Base-by-base conservation (phyloP, 495 filamentous ascomycete species). In the Aspergillus carlsbadensis region DNA sequence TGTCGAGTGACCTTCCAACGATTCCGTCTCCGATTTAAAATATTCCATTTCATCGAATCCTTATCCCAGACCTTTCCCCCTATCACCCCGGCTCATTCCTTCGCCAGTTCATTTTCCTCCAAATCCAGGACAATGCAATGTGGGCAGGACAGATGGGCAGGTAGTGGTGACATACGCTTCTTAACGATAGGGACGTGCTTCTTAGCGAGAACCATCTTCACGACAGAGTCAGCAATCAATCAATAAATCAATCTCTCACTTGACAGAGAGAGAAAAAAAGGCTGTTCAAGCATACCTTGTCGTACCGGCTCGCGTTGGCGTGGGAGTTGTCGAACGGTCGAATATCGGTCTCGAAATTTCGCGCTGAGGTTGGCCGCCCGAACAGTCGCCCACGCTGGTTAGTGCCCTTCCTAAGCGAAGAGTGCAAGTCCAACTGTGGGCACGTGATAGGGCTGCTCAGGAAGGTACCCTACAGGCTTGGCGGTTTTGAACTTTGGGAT, bases 131-230 rank as follows among this genome's bases (percentile, higher is more conserved):
- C 21, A 29, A 18, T 7, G 14, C 21, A 29, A 18, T 7, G 11
- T 17, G 14, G 13, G 15, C 18, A 35, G 36, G 45, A 22, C 34
- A 43, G 37, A 20, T 42, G 35, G 37, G 14, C n/a, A 15, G 44
- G 13, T 36, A 47, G 55, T 60, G 63, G 58, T 42, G 33, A 89
- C 89, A 75, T 92, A 93, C 90, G 90, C 90, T 98, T 98, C 88
- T 98, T 98, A 66, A 98, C 88, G 83, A 98, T 98, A 70, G 91
- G 90, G 72, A 98, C 84, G 81, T 97, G 93, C 82, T 94, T 93
- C 89, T 95, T 96, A 76, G 93, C 91, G 83, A 91, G 82, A 81
- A 90, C 90, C 94, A 98, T 98, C 91, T 98, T 50, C 20, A 50
- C 11, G 11, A 20, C 21, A 50, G 14, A 13, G 10, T 45, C 26